phyloP scores from a whole-genome alignment of 2,329 filamentous ascomycete genomes.

The Neospermospora avenae region DNA sequence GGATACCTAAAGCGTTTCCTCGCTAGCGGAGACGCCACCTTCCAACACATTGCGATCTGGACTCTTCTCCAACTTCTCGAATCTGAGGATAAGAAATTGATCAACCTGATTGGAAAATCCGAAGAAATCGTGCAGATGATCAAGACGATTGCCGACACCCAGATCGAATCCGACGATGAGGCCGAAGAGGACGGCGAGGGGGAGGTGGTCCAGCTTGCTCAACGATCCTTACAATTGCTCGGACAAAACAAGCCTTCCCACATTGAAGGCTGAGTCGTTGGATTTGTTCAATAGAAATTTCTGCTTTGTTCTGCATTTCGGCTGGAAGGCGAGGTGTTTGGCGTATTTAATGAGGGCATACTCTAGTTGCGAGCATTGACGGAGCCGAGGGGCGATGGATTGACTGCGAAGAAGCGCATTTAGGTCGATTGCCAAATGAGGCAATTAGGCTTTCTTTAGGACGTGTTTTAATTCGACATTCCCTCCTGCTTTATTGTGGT shows the following conservation, averaged over 20 bases:
- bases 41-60: slow-evolving; percentile 99
- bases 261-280: slow-evolving; percentile 64
- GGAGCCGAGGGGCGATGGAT: slow-evolving; percentile 27
- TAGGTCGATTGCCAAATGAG: slow-evolving; percentile 18
- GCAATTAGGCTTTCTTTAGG: slow-evolving; percentile 19
- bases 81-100: slow-evolving; percentile 87
- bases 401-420: slow-evolving; percentile 19
- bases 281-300: slow-evolving; percentile 23
- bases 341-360: slow-evolving; percentile 33
- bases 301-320: slow-evolving; percentile 34
- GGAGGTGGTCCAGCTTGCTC: slow-evolving; percentile 87
- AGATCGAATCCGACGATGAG: slow-evolving; percentile 82
- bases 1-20: slow-evolving; percentile 93
- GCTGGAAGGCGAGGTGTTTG: slow-evolving; percentile 36
- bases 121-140: slow-evolving; percentile 92
- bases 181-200: slow-evolving; percentile 87
- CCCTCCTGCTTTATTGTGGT: slow-evolving; percentile 29
- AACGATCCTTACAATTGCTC: slow-evolving; percentile 82
- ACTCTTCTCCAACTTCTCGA: slow-evolving; percentile 93
- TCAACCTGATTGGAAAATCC: slow-evolving; percentile 82
- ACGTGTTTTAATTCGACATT: slow-evolving; percentile 28
- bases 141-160: slow-evolving; percentile 83
- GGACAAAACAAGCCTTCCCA: slow-evolving; percentile 75
- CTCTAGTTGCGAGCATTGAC: slow-evolving; percentile 37
- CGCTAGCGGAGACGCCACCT: slow-evolving; percentile 90